Evolutionary conservation across 306 rosid species (phyloP), one percentile per base, ranked within the genome.

Genomic region (Cajanus cajan): DNA sequence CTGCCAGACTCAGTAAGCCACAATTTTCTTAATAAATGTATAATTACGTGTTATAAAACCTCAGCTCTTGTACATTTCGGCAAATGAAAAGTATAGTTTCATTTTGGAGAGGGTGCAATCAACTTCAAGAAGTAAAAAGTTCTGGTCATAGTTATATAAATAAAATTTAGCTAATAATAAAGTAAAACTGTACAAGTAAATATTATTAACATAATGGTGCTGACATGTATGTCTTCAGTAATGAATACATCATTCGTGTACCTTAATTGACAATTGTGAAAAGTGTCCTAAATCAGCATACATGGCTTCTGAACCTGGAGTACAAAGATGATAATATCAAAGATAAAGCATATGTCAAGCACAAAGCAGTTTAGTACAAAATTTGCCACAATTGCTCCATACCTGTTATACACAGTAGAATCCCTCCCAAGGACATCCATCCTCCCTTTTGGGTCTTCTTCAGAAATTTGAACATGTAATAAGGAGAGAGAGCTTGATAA

Each of bases 361-460:
- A 43, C 19, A 48, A 7, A 55, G 11, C 68, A 66, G 4, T 9
- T 39, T 69, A 70, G 28, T 63, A 47, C 76, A 84, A 47, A 13
- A 64, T 79, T 72, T 70, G 41, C 45, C 40, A 25, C 63, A 61
- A 62, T 69, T 10, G 31, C n/a, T 78, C 63, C 80, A 68, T 90
- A 94, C 98, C 98, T 68, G 98, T 94, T 73, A 94, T 94, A 47
- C 98, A 94, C 68, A 92, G 66, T 45, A 94, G 87, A 74, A 92
- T 92, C 54, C 98, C 97, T 9, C 98, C 98, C 81, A 94, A 77
- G 54, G 98, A 90, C 98, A 90, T 94, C 98, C 98, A 94, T 25
- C 98, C 98, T 70, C 89, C 85, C 70, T 83, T 83, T 87, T 81
- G 92, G 8, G 98, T 94, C 82, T 94, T 94, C 41, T 83, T 94